phyloP scores from a whole-genome alignment of 1,284 basidiomycete genomes.

The Ganoderma sinense region DNA sequence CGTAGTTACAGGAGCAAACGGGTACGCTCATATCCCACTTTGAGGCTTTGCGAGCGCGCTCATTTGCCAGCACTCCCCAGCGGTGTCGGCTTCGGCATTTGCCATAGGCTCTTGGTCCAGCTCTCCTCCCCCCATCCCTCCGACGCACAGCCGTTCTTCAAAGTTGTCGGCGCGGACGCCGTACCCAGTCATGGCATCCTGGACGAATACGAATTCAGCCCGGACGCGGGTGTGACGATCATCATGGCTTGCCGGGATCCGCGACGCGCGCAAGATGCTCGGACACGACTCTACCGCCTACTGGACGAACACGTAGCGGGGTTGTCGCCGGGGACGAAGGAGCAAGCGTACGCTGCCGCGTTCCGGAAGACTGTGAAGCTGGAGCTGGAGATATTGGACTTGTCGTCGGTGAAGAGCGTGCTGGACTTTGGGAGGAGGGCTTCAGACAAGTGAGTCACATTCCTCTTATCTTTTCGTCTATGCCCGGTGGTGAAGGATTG shows the following conservation, averaged over 20 bases:
- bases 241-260: slow-evolving; percentile 85
- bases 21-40: slow-evolving; percentile 47
- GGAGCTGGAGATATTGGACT: slow-evolving; percentile 70
- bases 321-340: slow-evolving; percentile 43
- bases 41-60: not conserved
- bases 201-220: slow-evolving; percentile 14
- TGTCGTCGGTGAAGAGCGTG: slow-evolving; percentile 69
- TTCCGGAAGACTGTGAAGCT: slow-evolving; percentile 73
- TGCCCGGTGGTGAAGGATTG: no score
- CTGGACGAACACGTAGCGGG: slow-evolving; percentile 61
- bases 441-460: slow-evolving; percentile 54
- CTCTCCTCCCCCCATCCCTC: slow-evolving; percentile 59
- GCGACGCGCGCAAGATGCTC: slow-evolving; percentile 70
- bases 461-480: not conserved
- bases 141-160: slow-evolving; percentile 57
- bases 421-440: slow-evolving; percentile 71
- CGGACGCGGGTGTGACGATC: slow-evolving; percentile 66
- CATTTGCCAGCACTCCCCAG: slow-evolving; percentile 47
- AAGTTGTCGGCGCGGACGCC: slow-evolving; percentile 21
- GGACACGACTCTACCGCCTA: slow-evolving; percentile 56
- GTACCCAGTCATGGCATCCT: slow-evolving; percentile 6
- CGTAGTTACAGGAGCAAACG: slow-evolving; percentile 76
- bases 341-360: slow-evolving; percentile 57
- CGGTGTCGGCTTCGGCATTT: slow-evolving; percentile 87
- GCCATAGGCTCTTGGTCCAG: slow-evolving; percentile 80